Base-by-base conservation (phyloP, 2,329 filamentous ascomycete genomes). In the Penicillium aurantiogriseum region DNA sequence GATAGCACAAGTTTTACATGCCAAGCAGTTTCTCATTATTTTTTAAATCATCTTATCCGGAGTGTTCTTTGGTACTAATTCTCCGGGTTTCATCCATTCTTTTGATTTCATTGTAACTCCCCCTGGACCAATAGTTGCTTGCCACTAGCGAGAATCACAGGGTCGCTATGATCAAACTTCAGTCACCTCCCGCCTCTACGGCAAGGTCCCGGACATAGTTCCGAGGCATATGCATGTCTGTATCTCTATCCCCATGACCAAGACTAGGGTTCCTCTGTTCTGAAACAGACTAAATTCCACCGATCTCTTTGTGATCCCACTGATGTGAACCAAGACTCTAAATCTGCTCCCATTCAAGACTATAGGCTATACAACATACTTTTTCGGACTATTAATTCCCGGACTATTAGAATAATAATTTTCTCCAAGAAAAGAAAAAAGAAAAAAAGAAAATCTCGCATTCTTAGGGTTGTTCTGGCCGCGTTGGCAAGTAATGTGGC, bases 91-190 rank as follows among this genome's bases (percentile, higher is more conserved):
- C 27, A 10, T 15, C 42, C 4, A n/a, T 45, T 19, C 25, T 52
- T 52, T 35, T 7, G 9, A 33, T 15, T 25, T 33, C 29, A 35
- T 33, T 31, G 31, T 36, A 31, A 31, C 2, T 35, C 10, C 2
- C 17, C 27, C 29, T 35, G 29, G 29, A 36, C 29, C 19, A 25
- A 55, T 38, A 36, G 23, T 52, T 31, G 54, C 54, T 52, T 31
- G 54, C 54, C 43, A 57, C 39, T 51, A 6, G 15, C 21, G 29
- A 36, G 4, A 36, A 27, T 35, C 4, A 15, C 49, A 29, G 35
- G 21, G 13, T 50, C 36, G 19, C 45, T 11, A 53, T 47, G 54
- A 57, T 57, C 54, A 57, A 21, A 53, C 29, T 29, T 46, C 15
- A 40, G 35, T 53, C 53, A 47, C 42, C 42, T 44, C 17, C 54